A percentile compares a stretch with the other conserved stretches of the same genome.
Evolutionary conservation across 106 monocot genomes (phyloP).

Genomic region (Hemerocallis citrina): DNA sequence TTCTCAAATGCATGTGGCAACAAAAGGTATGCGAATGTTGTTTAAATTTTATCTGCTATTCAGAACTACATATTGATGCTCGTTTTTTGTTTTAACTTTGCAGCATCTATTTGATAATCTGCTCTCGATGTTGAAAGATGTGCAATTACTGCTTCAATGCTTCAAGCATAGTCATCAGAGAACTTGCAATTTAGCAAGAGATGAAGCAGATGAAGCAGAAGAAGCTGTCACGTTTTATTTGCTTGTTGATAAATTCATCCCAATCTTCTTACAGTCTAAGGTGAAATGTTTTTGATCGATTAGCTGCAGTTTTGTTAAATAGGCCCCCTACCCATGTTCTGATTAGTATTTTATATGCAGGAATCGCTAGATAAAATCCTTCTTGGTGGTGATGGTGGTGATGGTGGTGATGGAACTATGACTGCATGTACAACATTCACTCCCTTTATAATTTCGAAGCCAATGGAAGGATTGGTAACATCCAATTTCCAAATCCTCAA

Average conservation of each 20-base stretch:
- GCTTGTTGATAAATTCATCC: conserved; percentile 32
- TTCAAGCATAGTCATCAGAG: conserved; percentile 39
- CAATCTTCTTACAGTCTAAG: conserved; percentile 55
- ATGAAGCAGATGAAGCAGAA: too few species aligned
- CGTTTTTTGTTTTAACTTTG: conserved; percentile 1
- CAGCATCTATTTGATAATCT: conserved; percentile 69
- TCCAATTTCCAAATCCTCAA: conserved; percentile 35
- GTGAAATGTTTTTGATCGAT: conserved; percentile 18
- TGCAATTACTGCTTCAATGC: conserved; percentile 32
- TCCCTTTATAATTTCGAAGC: conserved; percentile 37
- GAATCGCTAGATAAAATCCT: conserved; percentile 51
- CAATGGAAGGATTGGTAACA: conserved; percentile 45
- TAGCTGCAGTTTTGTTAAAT: not conserved
- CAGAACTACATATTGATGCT: not conserved
- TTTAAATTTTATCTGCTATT: not conserved
- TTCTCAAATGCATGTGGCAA: conserved; percentile 62
- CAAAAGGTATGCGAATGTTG: conserved; percentile 50
- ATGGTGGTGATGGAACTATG: conserved; percentile 13
- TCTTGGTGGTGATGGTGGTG: conserved; percentile 22
- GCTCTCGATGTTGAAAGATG: conserved; percentile 48
- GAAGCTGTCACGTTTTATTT: conserved; percentile 10
- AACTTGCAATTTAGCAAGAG: conserved; percentile 24
- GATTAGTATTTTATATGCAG: conserved; percentile 34
- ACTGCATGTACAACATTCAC: not conserved
- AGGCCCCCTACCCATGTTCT: not conserved